Percentiles rank a stretch among this genome's conserved stretches.
Conservation (phyloP, 345 rosid species). For the Syzygium aromaticum region DNA sequence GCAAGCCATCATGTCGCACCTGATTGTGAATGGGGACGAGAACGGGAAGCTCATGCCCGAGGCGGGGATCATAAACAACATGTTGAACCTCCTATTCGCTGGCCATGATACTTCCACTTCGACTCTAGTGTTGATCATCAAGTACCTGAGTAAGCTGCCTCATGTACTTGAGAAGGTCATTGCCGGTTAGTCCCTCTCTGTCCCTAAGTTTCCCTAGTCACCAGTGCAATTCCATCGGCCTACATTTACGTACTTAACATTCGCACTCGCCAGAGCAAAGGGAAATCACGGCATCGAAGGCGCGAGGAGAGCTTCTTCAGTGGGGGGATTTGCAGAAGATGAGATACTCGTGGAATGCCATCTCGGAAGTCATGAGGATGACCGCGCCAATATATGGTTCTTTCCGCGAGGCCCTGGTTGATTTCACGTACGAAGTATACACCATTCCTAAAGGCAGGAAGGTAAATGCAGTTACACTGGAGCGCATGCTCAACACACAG, state of each 20-base stretch:
- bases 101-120: slow-evolving; percentile 8
- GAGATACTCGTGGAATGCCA: slow-evolving; percentile 2
- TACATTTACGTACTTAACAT: background rate
- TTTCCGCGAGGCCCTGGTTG: slow-evolving; percentile 18
- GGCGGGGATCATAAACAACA: slow-evolving; percentile 8
- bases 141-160: slow-evolving; percentile 10
- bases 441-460: slow-evolving; percentile 44
- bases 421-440: slow-evolving; percentile 23
- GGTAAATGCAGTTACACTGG: slow-evolving; percentile 9
- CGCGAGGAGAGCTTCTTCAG: background rate
- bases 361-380: slow-evolving; percentile 1
- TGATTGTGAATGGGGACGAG: slow-evolving; percentile 4
- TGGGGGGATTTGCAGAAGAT: slow-evolving; percentile 5
- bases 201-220: background rate
- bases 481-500: slow-evolving; percentile 4
- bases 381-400: background rate
- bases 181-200: background rate
- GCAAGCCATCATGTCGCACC: slow-evolving; percentile 8
- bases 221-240: background rate
- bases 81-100: slow-evolving; percentile 6
- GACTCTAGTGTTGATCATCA: background rate
- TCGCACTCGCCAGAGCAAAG: background rate
- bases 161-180: slow-evolving; percentile 2
- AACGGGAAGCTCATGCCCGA: slow-evolving; percentile 14
- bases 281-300: slow-evolving; percentile 1